Base-by-base conservation (phyloP, 441 rosid species). In the Arabidopsis hybrid region DNA sequence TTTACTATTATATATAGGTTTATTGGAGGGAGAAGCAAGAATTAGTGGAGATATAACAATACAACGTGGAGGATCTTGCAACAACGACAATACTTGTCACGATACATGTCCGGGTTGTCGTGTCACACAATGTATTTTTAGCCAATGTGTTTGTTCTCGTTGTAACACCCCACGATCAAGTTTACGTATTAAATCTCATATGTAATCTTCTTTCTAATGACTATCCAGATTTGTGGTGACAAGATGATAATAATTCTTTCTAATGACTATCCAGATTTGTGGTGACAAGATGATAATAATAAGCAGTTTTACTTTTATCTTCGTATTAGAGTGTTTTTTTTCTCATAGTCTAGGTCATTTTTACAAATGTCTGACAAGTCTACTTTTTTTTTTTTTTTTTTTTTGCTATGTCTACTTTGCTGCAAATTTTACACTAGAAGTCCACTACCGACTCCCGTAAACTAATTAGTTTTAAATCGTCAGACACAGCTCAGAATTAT, bases 61-160 rank as follows among this genome's bases (percentile, higher is more conserved):
- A 58, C 62, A 58, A 58, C 45, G 62, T 58, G 62, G 62, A 58
- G 29, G 62, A 0, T 36, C 62, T 35, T 58, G 62, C 45, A 36
- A 4, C 29, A 58, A 36, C n/a, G 62, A 58, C 43, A 58, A 58
- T 16, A 16, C 29, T 35, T 58, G 45, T 58, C 62, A 58, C 39
- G 6, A 58, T 16, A 4, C 3, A 8, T 58, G 63, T 58, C 45
- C 63, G 0, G 63, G 63, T 1, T 36, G 45, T 58, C 4, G 0
- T 1, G 0, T 8, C 14, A 36, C 63, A 58, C 63, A 17, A 16
- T 59, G 63, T 59, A 59, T 59, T 59, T 59, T 59, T 14, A 36
- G 6, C n/a, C 63, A 59, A 38, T 36, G 63, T 36, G 46, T 59
- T 17, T 59, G 63, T 38, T 4, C 46, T 36, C n/a, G 7, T 5